Percentiles rank a stretch among this genome's conserved stretches.
These are phyloP conservation scores for Ehretia macrophylla DNA, from an alignment of 257 asterid species.

Conservation along the genomic window DNA sequence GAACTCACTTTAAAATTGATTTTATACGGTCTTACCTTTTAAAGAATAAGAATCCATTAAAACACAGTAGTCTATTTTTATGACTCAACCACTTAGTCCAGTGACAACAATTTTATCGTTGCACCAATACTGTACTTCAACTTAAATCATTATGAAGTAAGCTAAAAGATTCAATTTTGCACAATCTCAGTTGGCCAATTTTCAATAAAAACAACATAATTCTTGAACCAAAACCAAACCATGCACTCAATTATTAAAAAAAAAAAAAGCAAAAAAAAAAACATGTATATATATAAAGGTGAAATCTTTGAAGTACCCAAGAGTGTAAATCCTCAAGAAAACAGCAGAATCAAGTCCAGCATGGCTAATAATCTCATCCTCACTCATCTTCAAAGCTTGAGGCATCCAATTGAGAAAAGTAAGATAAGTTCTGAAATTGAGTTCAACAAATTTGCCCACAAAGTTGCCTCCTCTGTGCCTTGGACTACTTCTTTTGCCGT, in stretches of 20 bases:
- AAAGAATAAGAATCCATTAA: no score
- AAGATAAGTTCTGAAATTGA: constrained; percentile 67
- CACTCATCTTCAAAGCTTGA: constrained; percentile 88
- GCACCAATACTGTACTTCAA: not conserved
- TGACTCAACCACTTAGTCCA: no score
- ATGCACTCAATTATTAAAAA: not conserved
- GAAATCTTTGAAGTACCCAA: constrained; percentile 56
- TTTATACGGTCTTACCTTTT: no score
- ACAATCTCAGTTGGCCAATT: constrained; percentile 13
- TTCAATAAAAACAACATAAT: constrained; percentile 24
- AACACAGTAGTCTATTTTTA: no score
- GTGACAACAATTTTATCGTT: no score
- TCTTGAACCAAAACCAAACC: not conserved
- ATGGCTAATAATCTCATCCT: constrained; percentile 68
- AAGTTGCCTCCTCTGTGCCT: constrained; percentile 53
- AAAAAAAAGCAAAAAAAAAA: not conserved
- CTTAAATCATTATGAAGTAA: not conserved
- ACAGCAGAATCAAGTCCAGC: constrained; percentile 98
- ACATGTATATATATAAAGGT: not conserved
- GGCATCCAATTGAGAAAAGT: constrained; percentile 99
- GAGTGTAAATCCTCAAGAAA: constrained; percentile 86
- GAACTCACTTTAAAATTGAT: no score
- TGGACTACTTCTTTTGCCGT: constrained; percentile 68
- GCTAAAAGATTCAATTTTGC: not conserved
- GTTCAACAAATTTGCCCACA: constrained; percentile 75